These are phyloP conservation scores for Debaryomyces tyrocola DNA, from an alignment of 805 yeast species.

Conservation along the genomic window DNA sequence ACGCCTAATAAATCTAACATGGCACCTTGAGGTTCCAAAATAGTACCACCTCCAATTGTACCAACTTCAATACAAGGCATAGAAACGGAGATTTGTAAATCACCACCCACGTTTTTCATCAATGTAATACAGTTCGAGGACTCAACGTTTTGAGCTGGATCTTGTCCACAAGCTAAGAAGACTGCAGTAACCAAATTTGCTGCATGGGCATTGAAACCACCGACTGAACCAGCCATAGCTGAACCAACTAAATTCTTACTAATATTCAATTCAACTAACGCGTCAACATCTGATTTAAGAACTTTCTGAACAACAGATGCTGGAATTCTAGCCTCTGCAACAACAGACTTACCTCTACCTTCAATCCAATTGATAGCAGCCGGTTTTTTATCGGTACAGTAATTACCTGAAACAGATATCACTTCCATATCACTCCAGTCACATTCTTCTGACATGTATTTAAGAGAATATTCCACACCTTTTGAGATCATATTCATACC, in stretches of 20 bases:
- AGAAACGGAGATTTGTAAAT: constrained; percentile 89
- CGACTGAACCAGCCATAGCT: constrained; percentile 97
- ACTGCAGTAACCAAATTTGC: constrained; percentile 95
- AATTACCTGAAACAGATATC: constrained; percentile 93
- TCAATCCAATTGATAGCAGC: constrained; percentile 99
- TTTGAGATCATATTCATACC: constrained; percentile 99
- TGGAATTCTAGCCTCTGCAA: constrained; percentile 93
- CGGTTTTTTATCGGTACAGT: constrained; percentile 96
- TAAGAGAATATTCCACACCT: constrained; percentile 89
- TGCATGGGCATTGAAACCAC: constrained; percentile 98
- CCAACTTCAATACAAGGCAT: constrained; percentile 99
- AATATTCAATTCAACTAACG: constrained; percentile 85
- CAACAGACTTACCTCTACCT: constrained; percentile 98
- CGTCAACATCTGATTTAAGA: constrained; percentile 87
- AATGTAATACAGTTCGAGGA: constrained; percentile 96
- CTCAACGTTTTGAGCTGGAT: constrained; percentile 99
- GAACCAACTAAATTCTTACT: constrained; percentile 92
- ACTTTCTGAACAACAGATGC: constrained; percentile 76
- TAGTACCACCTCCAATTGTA: constrained; percentile 98
- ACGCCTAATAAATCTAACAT: constrained; percentile 94
- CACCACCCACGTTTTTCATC: constrained; percentile 70
- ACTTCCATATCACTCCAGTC: constrained; percentile 95
- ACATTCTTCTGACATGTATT: constrained; percentile 79
- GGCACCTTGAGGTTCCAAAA: constrained; percentile 94
- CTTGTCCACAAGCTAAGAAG: constrained; percentile 95